phyloP scores from a whole-genome alignment of 2,329 filamentous ascomycete genomes.

The Aureobasidium sp. region DNA sequence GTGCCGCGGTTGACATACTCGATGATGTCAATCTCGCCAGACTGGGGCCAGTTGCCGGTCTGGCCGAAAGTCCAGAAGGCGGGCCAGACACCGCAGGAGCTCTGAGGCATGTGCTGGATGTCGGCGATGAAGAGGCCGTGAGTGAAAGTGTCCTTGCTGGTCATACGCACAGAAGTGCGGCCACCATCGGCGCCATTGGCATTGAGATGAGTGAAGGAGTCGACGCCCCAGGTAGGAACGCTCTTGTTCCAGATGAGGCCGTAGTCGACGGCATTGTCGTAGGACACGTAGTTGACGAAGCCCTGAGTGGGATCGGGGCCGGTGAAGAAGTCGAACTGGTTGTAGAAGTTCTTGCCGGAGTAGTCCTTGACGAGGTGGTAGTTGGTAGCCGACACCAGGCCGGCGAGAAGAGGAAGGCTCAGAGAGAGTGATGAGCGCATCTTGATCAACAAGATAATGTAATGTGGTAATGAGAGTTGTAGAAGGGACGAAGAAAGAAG shows the following conservation, averaged over 20 bases:
- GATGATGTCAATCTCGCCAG: slow-evolving; percentile 43
- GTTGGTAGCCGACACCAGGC: slow-evolving; percentile 13
- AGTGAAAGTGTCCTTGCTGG: slow-evolving; percentile 40
- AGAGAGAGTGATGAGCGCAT: slow-evolving; percentile 16
- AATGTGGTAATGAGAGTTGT: background rate
- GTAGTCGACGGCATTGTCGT: slow-evolving; percentile 42
- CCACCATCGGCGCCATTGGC: slow-evolving; percentile 16
- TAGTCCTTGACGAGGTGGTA: slow-evolving; percentile 43
- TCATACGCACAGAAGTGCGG: slow-evolving; percentile 40
- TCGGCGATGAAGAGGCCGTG: slow-evolving; percentile 43
- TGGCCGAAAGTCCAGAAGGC: slow-evolving; percentile 33
- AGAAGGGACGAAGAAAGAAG: background rate
- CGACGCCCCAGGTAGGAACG: slow-evolving; percentile 18
- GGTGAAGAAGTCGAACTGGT: slow-evolving; percentile 47
- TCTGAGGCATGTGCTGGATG: slow-evolving; percentile 44
- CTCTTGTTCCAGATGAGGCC: slow-evolving; percentile 21
- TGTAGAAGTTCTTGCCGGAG: slow-evolving; percentile 41
- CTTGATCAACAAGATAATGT: slow-evolving; percentile 14
- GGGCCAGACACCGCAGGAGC: slow-evolving; percentile 44
- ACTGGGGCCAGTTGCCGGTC: slow-evolving; percentile 31
- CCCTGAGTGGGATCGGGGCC: slow-evolving; percentile 63
- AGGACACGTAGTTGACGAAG: slow-evolving; percentile 63
- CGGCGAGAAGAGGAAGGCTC: slow-evolving; percentile 7
- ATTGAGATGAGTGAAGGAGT: slow-evolving; percentile 18
- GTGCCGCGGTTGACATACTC: slow-evolving; percentile 39